Conservation (phyloP, 192 early-diverging fungal species). For the Pilaira anomala region DNA sequence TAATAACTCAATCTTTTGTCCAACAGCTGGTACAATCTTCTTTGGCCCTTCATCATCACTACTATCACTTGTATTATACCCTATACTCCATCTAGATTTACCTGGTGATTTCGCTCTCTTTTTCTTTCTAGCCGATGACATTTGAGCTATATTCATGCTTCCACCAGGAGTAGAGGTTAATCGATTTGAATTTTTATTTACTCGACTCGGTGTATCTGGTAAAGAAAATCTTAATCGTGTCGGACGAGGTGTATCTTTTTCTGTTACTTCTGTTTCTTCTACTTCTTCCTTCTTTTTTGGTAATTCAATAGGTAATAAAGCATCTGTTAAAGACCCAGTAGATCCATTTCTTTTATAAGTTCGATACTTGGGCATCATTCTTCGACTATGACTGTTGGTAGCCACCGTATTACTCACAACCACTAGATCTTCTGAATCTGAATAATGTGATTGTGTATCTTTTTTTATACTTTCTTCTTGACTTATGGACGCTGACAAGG, state of each 20-base stretch:
- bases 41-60: conserved; percentile 24
- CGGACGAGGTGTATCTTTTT: conserved; percentile 13
- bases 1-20: conserved; percentile 27
- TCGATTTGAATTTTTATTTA: conserved; percentile 6
- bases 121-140: background rate
- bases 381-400: background rate
- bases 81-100: conserved; percentile 24
- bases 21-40: conserved; percentile 9
- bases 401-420: no score
- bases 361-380: no score
- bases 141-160: background rate
- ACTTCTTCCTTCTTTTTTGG: background rate
- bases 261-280: background rate
- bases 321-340: conserved; percentile 23
- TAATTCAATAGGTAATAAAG: conserved; percentile 20
- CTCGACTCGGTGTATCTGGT: conserved; percentile 26
- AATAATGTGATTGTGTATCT: background rate
- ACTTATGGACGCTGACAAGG: conserved; percentile 6
- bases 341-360: conserved; percentile 10
- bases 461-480: background rate
- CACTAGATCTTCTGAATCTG: background rate
- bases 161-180: background rate
- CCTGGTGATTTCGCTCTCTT: conserved; percentile 18
- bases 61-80: conserved; percentile 19
- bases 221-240: conserved; percentile 32